Evolutionary conservation across 148 eudicot species (phyloP), one percentile per base, ranked within the genome.

Genomic region (Persicaria tinctoria): DNA sequence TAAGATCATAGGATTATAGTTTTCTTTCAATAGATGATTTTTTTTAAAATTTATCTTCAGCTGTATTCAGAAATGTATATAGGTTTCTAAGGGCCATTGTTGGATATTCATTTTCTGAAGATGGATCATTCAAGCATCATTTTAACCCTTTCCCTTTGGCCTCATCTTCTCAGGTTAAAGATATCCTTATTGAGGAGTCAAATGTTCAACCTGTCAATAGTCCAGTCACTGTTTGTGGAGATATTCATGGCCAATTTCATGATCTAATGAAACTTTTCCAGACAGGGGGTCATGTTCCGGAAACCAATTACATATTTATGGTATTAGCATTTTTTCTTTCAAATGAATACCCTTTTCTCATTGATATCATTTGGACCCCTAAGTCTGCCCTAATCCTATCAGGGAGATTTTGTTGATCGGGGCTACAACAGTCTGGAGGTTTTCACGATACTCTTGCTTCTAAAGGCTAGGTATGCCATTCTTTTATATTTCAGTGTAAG

Each of bases 321-420:
- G 98, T 95, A 87, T 41, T 78, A 59, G 32, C 51, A n/a, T 47
- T 53, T 48, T 75, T 60, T 8, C 75, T 16, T 13, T 14, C 75
- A 16, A 14, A 55, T 49, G 45, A 53, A 51, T 74, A 51, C 44
- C 59, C 5, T 74, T 13, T 8, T 75, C 47, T 53, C 3, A 68
- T 77, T 73, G 12, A 32, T 56, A 32, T 56, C 38, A 17, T 69
- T 69, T 23, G 60, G 47, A 2, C 13, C 69, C 48, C 75, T 76
- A 62, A 72, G 59, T 73, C 47, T 54, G n/a, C n/a, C 62, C 18
- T 51, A 17, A 83, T 50, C 51, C 54, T 86, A 72, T 73, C 88
- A 95, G 98, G 98, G 98, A 73, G 98, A 95, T 82, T 95, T 90
- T 86, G 98, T 95, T 85, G 97, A 95, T 74, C 97, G 98, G 18